A percentile compares a stretch with the other conserved stretches of the same genome.
phyloP scores from a whole-genome alignment of 2,329 filamentous ascomycete genomes.

The Fusarium irregulare region DNA sequence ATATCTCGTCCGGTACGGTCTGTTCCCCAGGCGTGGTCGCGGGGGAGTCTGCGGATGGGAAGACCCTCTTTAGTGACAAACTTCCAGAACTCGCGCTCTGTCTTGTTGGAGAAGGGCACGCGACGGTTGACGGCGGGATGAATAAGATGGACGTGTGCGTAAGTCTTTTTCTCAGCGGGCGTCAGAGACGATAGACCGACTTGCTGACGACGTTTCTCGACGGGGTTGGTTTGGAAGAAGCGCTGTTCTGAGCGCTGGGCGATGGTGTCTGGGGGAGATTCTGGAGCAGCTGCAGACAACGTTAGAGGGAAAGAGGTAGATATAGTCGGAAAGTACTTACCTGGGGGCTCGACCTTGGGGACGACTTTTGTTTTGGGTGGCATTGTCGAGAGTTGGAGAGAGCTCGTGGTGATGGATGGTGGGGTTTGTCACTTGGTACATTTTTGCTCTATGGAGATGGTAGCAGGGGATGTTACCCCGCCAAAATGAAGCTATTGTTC shows the following conservation, averaged over 20 bases:
- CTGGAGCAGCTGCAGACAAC: constrained; percentile 42
- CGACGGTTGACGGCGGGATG: constrained; percentile 53
- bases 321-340: neutral
- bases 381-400: constrained; percentile 47
- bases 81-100: constrained; percentile 69
- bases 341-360: constrained; percentile 48
- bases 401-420: constrained; percentile 44
- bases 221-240: constrained; percentile 63
- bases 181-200: constrained; percentile 59
- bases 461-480: constrained; percentile 38
- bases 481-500: constrained; percentile 44
- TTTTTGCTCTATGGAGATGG: constrained; percentile 36
- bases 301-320: constrained; percentile 1
- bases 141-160: constrained; percentile 60
- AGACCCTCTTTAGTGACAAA: constrained; percentile 63
- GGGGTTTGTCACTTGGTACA: constrained; percentile 41
- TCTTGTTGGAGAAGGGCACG: constrained; percentile 57
- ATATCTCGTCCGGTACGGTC: constrained; percentile 63
- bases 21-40: constrained; percentile 60
- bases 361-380: constrained; percentile 53
- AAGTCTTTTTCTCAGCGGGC: constrained; percentile 61
- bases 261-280: constrained; percentile 58
- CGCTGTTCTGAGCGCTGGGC: constrained; percentile 60
- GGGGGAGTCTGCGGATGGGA: constrained; percentile 58
- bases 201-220: constrained; percentile 58